Base-by-base conservation (phyloP, 306 rosid species). In the Lathyrus tuberosus region DNA sequence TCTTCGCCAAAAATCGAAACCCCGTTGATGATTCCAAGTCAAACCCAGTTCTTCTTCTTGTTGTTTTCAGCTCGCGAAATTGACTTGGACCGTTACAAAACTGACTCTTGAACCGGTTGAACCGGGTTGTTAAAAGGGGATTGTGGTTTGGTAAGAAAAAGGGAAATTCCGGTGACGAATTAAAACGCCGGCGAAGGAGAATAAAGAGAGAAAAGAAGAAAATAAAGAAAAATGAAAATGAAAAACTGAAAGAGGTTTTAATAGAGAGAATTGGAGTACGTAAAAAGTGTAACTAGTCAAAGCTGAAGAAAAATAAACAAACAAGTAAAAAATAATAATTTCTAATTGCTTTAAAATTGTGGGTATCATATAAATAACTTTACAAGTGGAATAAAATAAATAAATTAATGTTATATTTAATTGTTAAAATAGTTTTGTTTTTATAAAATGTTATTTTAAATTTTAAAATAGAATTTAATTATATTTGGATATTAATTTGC, bases 211-310 rank as follows among this genome's bases (percentile, higher is more conserved):
- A 88, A 82, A 88, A 66, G 53, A 28, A 51, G 62, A 74, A 4
- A 26, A 35, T 35, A 8, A 8, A 16, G n/a, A 65, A 7, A 26
- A 30, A 65, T 7, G 4, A 14, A 28, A 62, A 40, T 38, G 10
- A 40, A 41, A 63, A 20, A 58, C 74, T 56, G 85, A 73, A 72
- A 81, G 18, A 83, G 28, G 16, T 28, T 15, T 16, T 35, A 24
- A 17, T 8, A 78, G 82, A 76, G 72, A 79, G 79, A 79, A 69
- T 68, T 51, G 77, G 69, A 49, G 79, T 41, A 30, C 67, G 84
- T 59, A 79, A 83, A 92, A 87, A 84, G 94, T 82, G 79, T 87
- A 74, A 72, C 76, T 62, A 69, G 96, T 90, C 94, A 86, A 87
- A 86, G 84, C 57, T 53, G 67, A 57, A 73, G 59, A 82, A 84